Evolutionary conservation across 257 asterid genomes (phyloP).

Genomic region (Salvia rosmarinus): DNA sequence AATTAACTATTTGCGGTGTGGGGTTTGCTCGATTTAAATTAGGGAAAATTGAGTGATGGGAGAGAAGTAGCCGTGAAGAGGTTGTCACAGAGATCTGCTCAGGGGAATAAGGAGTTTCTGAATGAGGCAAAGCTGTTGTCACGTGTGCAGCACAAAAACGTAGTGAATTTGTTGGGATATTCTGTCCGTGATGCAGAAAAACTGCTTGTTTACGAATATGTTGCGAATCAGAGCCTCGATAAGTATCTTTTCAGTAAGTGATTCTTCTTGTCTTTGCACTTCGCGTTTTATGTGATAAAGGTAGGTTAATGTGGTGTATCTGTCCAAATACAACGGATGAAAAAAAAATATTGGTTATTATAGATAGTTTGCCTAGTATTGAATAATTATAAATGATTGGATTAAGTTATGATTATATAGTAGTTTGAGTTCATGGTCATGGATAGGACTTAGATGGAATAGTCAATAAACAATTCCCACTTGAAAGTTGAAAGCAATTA

Average conservation of each 20-base stretch:
- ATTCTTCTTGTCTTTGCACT: not conserved
- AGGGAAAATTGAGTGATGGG: constrained; percentile 90
- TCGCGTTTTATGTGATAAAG: not conserved
- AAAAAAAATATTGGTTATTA: not conserved
- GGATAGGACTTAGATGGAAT: constrained; percentile 3
- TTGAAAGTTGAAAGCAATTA: not conserved
- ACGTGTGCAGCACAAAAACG: constrained; percentile 85
- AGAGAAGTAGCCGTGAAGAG: constrained; percentile 87
- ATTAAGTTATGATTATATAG: not conserved
- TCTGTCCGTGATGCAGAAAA: constrained; percentile 69
- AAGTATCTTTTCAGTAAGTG: constrained; percentile 89
- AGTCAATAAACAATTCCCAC: not conserved
- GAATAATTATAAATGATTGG: not conserved
- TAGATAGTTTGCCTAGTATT: not conserved
- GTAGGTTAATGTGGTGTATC: not conserved
- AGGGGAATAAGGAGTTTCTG: constrained; percentile 81
- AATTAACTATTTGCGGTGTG: constrained; percentile 17
- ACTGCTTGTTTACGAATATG: constrained; percentile 87
- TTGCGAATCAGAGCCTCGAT: constrained; percentile 87
- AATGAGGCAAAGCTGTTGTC: constrained; percentile 88
- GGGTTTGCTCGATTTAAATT: constrained; percentile 1
- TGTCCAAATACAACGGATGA: not conserved
- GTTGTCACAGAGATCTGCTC: constrained; percentile 71
- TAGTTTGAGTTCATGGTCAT: not conserved
- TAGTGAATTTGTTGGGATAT: constrained; percentile 89